Base-by-base conservation (phyloP, 1,284 basidiomycete species). In the Ustilago nuda region DNA sequence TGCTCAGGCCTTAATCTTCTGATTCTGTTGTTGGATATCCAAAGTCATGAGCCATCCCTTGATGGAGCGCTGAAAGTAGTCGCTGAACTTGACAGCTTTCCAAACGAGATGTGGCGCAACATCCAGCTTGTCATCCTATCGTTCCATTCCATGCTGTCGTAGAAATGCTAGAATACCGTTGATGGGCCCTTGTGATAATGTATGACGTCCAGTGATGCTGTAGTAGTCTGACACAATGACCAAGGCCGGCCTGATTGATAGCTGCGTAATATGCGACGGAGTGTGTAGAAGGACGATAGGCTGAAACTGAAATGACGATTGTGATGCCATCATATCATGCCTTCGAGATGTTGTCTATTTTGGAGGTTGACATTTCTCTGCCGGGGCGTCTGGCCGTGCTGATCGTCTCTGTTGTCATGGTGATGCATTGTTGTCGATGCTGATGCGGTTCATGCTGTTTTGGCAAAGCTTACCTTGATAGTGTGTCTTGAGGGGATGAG, bases 401-500 rank as follows among this genome's bases (percentile, higher is more conserved):
- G 23, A 27, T 53, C 15, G 64, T 63, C 56, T 72, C 46, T 67
- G 51, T 52, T 35, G 57, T 54, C 57, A 37, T 64, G 55, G 8
- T 53, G 32, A 43, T 51, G 4, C 57, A 36, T 36, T 33, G 43
- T 36, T 33, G 57, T 55, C 39, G 61, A 32, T 52, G 57, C 23
- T 64, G 61, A 55, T 62, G 72, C 56, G 36, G 30, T 27, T 59
- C 27, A 50, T 68, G 71, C 65, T 55, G 46, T 58, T 56, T 32
- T 30, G 55, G 66, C 58, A 37, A 58, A 51, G 57, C 72, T 75
- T 71, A 75, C 72, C 72, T 75, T 67, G 61, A 61, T 71, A 64
- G 57, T 71, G 64, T 70, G 72, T 75, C 72, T 75, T 75, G 72
- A 75, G 72, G 72, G 68, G 58, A 64, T 71, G 67, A 66, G 72